Conservation (phyloP, 2,329 filamentous ascomycete genomes). For the Verticillium tricorpus region DNA sequence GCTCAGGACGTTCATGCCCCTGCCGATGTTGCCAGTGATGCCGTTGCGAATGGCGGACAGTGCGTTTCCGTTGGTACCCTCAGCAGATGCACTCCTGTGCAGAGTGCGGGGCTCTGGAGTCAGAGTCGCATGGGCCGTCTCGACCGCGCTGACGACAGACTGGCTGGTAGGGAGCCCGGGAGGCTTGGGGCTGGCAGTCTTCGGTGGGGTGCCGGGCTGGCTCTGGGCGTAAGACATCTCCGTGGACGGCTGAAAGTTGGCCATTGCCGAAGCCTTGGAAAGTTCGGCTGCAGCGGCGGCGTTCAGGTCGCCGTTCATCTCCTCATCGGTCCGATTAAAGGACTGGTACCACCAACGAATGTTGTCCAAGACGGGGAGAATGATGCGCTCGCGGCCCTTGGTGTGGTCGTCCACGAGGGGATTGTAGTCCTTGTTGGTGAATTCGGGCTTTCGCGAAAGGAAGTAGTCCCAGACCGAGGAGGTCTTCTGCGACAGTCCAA, state of each 20-base stretch:
- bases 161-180: constrained; percentile 34
- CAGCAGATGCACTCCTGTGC: constrained; percentile 40
- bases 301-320: constrained; percentile 78
- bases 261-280: constrained; percentile 24
- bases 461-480: constrained; percentile 97
- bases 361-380: constrained; percentile 73
- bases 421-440: constrained; percentile 78
- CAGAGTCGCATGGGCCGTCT: constrained; percentile 50
- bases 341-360: constrained; percentile 92
- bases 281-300: constrained; percentile 47
- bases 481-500: constrained; percentile 64
- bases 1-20: constrained; percentile 39
- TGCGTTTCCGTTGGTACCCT: constrained; percentile 31
- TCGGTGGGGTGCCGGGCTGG: constrained; percentile 18
- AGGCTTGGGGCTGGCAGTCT: constrained; percentile 28
- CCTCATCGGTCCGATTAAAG: constrained; percentile 80
- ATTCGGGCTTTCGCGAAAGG: constrained; percentile 72
- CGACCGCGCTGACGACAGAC: constrained; percentile 55
- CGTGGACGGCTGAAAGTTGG: constrained; percentile 13
- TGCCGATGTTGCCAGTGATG: constrained; percentile 30
- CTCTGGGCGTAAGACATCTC: constrained; percentile 16
- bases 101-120: constrained; percentile 37
- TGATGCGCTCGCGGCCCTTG: constrained; percentile 73
- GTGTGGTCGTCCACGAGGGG: constrained; percentile 69
- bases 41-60: constrained; percentile 44